These are phyloP conservation scores for Trichophaea hybrida DNA, from an alignment of 2,329 filamentous ascomycete genomes.

Conservation along the genomic window DNA sequence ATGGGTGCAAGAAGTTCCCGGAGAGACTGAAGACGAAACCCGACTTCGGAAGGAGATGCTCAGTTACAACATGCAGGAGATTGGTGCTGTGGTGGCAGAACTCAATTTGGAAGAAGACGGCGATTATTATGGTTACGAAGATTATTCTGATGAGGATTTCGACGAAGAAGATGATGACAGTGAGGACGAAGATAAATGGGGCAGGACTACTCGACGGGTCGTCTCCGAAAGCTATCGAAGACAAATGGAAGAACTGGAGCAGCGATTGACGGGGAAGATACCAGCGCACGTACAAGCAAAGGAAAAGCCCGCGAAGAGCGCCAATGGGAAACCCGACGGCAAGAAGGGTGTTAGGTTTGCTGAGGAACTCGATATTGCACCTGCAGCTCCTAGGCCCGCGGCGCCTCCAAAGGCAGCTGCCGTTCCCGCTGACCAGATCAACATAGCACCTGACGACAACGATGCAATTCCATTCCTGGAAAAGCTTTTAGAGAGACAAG, in stretches of 20 bases:
- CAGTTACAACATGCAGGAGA: conserved; percentile 71
- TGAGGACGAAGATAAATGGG: conserved; percentile 57
- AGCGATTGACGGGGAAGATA: conserved; percentile 28
- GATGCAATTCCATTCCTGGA: conserved; percentile 21
- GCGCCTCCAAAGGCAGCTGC: neutral
- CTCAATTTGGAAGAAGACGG: conserved; percentile 61
- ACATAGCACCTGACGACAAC: conserved; percentile 15
- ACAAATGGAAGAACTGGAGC: conserved; percentile 65
- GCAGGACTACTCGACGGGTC: conserved; percentile 50
- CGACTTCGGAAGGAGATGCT: conserved; percentile 75
- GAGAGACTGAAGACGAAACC: conserved; percentile 70
- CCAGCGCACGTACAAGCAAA: conserved; percentile 28
- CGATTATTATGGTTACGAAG: conserved; percentile 37
- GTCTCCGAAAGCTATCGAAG: conserved; percentile 61
- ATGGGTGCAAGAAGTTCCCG: conserved; percentile 32
- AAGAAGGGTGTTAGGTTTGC: conserved; percentile 76
- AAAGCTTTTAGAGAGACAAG: conserved; percentile 20
- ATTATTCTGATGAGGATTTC: conserved; percentile 38
- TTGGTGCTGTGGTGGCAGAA: conserved; percentile 84
- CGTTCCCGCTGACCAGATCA: neutral
- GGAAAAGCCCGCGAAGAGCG: neutral
- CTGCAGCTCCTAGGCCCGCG: conserved; percentile 26
- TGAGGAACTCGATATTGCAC: conserved; percentile 55
- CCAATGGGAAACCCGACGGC: conserved; percentile 15
- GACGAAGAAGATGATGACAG: conserved; percentile 42